Base-by-base conservation (phyloP, 768 basidiomycete genomes). In the Cytidiella melzeri region DNA sequence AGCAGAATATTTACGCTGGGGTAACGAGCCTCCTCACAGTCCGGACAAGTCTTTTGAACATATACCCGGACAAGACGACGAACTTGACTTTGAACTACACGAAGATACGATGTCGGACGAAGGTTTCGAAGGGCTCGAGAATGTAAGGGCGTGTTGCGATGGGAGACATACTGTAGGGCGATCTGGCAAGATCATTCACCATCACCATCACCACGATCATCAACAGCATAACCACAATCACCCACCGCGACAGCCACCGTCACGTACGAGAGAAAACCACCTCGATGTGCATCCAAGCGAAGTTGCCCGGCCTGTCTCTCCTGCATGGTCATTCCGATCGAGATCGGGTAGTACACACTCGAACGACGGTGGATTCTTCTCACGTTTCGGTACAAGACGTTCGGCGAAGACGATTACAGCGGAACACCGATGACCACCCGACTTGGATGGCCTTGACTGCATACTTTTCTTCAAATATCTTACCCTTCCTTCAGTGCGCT, bases 101-200 rank as follows among this genome's bases (percentile, higher is more conserved):
- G 87, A 80, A 18, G 85, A 82, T 18, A 73, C 74, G 19, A 64
- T 77, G 54, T 85, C 81, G 11, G 88, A 90, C 55, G 83, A 83
- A 26, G 90, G 81, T 4, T 98, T 80, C 62, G 94, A 97, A 60
- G 93, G 92, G 0, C 66, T 98, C 47, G 94, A 97, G 70, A 97
- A 98, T 59, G 93, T 97, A 19, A 79, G 95, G 20, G 92, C 87
- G 1, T 92, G 90, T 63, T 92, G 89, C 58, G 88, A 91, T 63
- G 90, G 89, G 18, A 75, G 80, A 45, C 91, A 93, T 65, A 92
- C 89, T 1, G 88, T 93, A 15, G 88, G 89, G 0, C 77, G 75
- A 51, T 70, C 73, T 30, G 75, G 73, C 25, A 73, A 75, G 13
- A 68, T 70, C 36, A 74, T 79, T 43, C 78, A 80, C 46, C 83